Percentiles rank a stretch among this genome's conserved stretches.
Conservation (phyloP, 2,329 filamentous ascomycete species). For the Microthyrium microscopicum region DNA sequence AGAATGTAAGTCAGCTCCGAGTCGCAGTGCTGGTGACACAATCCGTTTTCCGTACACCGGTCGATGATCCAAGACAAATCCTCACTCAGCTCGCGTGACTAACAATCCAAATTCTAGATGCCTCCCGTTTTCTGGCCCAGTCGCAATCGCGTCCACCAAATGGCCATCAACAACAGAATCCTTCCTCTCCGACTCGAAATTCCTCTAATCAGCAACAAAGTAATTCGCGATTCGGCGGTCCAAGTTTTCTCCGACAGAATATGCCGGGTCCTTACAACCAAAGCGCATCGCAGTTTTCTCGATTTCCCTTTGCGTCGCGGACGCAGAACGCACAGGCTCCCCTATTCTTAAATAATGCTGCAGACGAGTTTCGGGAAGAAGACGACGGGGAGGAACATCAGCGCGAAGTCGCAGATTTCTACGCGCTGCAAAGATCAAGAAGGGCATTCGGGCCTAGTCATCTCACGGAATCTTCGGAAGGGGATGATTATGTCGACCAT, state of each 20-base stretch:
- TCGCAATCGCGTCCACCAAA: slow-evolving; percentile 80
- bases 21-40: no score
- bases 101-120: slow-evolving; percentile 46
- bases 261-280: slow-evolving; percentile 57
- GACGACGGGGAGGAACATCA: slow-evolving; percentile 86
- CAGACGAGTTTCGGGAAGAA: slow-evolving; percentile 81
- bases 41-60: no score
- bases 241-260: slow-evolving; percentile 28
- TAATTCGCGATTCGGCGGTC: slow-evolving; percentile 15
- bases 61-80: no score
- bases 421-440: slow-evolving; percentile 76
- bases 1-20: slow-evolving; percentile 52
- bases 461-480: slow-evolving; percentile 70
- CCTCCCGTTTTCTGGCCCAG: slow-evolving; percentile 89
- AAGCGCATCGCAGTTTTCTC: slow-evolving; percentile 44
- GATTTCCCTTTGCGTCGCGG: slow-evolving; percentile 66
- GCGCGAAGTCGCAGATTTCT: slow-evolving; percentile 83
- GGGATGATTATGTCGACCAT: slow-evolving; percentile 48
- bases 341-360: slow-evolving; percentile 82
- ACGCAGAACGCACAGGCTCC: slow-evolving; percentile 43
- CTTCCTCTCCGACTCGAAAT: slow-evolving; percentile 13
- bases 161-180: slow-evolving; percentile 38
- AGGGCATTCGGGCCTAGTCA: slow-evolving; percentile 74
- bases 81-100: slow-evolving; percentile 24
- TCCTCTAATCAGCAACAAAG: slow-evolving; percentile 13